Conservation (phyloP, 805 yeast genomes). For the Teunomyces tritomae region DNA sequence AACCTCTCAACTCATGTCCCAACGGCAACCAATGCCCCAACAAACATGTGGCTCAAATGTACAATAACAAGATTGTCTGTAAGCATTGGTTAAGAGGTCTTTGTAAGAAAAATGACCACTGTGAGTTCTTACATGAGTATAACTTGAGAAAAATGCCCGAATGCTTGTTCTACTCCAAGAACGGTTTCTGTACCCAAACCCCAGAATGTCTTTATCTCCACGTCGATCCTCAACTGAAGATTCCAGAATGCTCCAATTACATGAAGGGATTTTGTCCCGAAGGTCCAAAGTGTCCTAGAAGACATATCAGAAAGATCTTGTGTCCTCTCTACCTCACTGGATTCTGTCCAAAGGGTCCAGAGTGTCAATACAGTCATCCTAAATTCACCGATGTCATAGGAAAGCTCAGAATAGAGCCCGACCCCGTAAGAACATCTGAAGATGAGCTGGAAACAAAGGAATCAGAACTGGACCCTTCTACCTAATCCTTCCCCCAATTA, state of each 20-base stretch:
- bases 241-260: constrained; percentile 85
- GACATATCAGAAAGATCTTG: constrained; percentile 72
- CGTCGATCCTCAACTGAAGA: constrained; percentile 81
- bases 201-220: constrained; percentile 94
- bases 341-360: constrained; percentile 36
- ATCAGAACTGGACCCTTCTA: not conserved
- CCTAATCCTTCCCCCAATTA: not conserved
- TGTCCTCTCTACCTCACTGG: constrained; percentile 86
- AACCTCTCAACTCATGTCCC: constrained; percentile 71
- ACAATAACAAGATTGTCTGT: constrained; percentile 70
- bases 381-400: constrained; percentile 51
- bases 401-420: constrained; percentile 44
- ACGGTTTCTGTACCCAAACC: constrained; percentile 84
- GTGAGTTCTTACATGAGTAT: constrained; percentile 95
- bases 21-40: constrained; percentile 82
- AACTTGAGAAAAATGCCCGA: constrained; percentile 95
- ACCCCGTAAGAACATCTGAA: constrained; percentile 10
- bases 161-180: constrained; percentile 80
- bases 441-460: not conserved
- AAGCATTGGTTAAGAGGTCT: constrained; percentile 98
- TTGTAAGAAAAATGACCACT: constrained; percentile 93
- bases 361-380: constrained; percentile 82
- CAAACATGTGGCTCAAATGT: constrained; percentile 67
- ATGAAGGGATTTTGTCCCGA: constrained; percentile 87
- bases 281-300: constrained; percentile 80